Evolutionary conservation across 768 basidiomycete species (phyloP), one percentile per base, ranked within the genome.

Genomic region (Leccinum subtestaceum): DNA sequence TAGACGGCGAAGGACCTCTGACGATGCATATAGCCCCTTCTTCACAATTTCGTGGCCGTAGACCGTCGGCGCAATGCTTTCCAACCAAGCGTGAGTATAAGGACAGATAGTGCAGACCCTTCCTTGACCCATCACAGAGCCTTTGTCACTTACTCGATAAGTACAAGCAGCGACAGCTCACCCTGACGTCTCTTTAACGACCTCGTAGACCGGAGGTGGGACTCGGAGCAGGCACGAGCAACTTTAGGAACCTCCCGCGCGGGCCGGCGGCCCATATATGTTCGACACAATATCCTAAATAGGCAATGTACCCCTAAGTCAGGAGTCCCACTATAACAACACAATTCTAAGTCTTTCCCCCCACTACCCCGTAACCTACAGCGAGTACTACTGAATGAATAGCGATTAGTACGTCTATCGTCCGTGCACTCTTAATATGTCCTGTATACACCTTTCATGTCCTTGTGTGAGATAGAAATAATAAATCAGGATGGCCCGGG

Each of bases 1-100:
- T 98, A n/a, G 89, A 93, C 0, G 95, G 97, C 13, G 89, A 92
- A 0, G 97, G 97, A 69, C 98, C 97, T 40, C 97, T 96, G 56
- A 99, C 88, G 55, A 98, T 94, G 70, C 96, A 98, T 54, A 99
- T 95, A 65, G 80, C 12, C 97, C 97, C 72, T 99, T 98, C 79
- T 99, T 98, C 66, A 98, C 95, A 53, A 98, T 95, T 70, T 99
- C 97, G 70, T 98, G 97, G 1, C 96, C 97, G 67, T 98, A 98
- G 2, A 99, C 96, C 0, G 97, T 98, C 2, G 97, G 97, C 1
- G 97, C 97, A 60, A 98, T 96, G 68, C 91, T 23, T 23, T 23
- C 23, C 23, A 23, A 23, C 23, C 23, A 23, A 2, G 2, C 23
- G 23, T 23, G 23, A 23, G 23, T 23, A 23, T 23, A 23, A 23